phyloP scores from a whole-genome alignment of 2,329 filamentous ascomycete genomes.

The Orbilia brochopaga region DNA sequence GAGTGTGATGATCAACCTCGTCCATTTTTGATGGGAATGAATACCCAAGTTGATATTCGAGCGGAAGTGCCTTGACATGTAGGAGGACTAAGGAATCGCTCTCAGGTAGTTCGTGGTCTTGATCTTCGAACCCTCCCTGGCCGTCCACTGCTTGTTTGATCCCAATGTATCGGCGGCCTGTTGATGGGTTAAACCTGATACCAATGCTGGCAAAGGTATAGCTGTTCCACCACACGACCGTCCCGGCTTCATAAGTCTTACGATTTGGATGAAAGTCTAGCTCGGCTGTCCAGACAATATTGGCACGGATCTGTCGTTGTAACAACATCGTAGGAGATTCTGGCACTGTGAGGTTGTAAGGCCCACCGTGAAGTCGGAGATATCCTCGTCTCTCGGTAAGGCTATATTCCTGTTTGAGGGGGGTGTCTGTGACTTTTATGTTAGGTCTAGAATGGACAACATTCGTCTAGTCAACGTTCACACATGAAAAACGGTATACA shows the following conservation, averaged over 20 bases:
- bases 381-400: slow-evolving; percentile 60
- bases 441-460: neutral
- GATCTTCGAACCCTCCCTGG: slow-evolving; percentile 29
- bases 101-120: slow-evolving; percentile 22
- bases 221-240: slow-evolving; percentile 65
- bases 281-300: slow-evolving; percentile 54
- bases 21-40: slow-evolving; percentile 16
- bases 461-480: neutral
- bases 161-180: slow-evolving; percentile 42
- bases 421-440: slow-evolving; percentile 59
- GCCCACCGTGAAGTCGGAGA: slow-evolving; percentile 63
- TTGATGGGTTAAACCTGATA: slow-evolving; percentile 53
- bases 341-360: slow-evolving; percentile 63
- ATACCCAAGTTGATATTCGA: slow-evolving; percentile 39
- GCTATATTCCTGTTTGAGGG: slow-evolving; percentile 61
- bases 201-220: slow-evolving; percentile 61
- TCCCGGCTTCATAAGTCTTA: slow-evolving; percentile 62
- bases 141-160: slow-evolving; percentile 53
- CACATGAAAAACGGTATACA: neutral
- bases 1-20: neutral
- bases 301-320: slow-evolving; percentile 61
- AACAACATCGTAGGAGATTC: slow-evolving; percentile 64
- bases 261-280: slow-evolving; percentile 62
- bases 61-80: slow-evolving; percentile 39
- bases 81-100: slow-evolving; percentile 18